Percentiles rank a stretch among this genome's conserved stretches.
Conservation (phyloP, 2,329 filamentous ascomycete species). For the Colletotrichum truncatum region DNA sequence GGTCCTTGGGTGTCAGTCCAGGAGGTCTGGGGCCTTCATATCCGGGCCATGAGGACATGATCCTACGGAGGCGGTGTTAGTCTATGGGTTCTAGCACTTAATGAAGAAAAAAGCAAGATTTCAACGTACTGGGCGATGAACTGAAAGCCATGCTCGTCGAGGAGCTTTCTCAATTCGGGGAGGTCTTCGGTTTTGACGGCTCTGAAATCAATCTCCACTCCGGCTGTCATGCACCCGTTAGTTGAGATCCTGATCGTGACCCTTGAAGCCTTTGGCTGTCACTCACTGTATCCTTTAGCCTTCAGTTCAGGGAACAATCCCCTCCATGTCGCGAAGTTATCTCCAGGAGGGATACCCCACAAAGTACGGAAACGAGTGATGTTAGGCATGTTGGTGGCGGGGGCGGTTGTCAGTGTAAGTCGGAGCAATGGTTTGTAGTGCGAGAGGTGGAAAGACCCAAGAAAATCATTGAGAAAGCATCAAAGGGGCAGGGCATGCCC, state of each 20-base stretch:
- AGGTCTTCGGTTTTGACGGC: not conserved
- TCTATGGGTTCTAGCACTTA: not conserved
- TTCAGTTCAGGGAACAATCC: slow-evolving; percentile 27
- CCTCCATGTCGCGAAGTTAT: slow-evolving; percentile 23
- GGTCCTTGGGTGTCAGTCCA: slow-evolving; percentile 2
- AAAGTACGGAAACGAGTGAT: slow-evolving; percentile 19
- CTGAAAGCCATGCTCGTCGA: not conserved
- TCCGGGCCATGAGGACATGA: slow-evolving; percentile 24
- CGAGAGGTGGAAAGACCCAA: not conserved
- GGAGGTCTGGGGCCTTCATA: slow-evolving; percentile 20
- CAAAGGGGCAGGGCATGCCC: not conserved
- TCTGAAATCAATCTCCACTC: slow-evolving; percentile 14
- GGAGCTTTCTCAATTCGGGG: not conserved
- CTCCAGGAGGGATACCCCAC: slow-evolving; percentile 25
- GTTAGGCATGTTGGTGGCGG: not conserved
- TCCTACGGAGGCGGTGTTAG: not conserved
- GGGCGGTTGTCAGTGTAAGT: not conserved
- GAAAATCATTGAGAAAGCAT: not conserved
- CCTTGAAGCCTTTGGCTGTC: not conserved
- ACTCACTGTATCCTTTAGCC: slow-evolving; percentile 27
- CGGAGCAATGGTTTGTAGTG: not conserved
- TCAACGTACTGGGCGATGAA: not conserved
- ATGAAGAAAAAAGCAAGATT: too few relatives aligned
- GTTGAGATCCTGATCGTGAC: too few relatives aligned
- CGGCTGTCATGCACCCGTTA: not conserved